Base-by-base conservation (phyloP, 345 rosid genomes). In the Jatropha curcas region DNA sequence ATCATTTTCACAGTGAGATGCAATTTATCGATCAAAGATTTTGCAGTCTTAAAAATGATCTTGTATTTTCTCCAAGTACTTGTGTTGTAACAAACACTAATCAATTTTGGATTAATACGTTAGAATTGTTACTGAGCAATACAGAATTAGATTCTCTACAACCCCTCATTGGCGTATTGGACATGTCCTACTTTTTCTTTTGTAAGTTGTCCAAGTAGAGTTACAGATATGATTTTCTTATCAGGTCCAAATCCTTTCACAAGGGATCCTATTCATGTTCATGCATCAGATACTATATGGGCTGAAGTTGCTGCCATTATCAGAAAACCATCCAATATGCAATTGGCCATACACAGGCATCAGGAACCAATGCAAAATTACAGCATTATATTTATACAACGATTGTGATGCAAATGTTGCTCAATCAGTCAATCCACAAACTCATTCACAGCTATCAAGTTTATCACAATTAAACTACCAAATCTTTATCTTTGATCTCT, bases 21-120 rank as follows among this genome's bases (percentile, higher is more conserved):
- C 7, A 52, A 67, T 31, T 27, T 65, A 46, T 46, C 28, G 12
- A 62, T 68, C 50, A 30, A 77, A 75, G 82, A 78, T 78, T 72
- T 78, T 82, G 75, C 59, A n/a, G 28, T 25, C 52, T 20, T 70
- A 34, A 60, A 7, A 46, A 34, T 25, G 43, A 70, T 52, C 57
- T 60, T 70, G 71, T 74, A 48, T 33, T 70, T 67, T 51, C 34
- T 2, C 33, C 0, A 5, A n/a, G 17, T 50, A 34, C n/a, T 27
- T 19, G 24, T 51, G 62, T 39, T 46, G 63, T 45, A 37, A 10
- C 7, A 35, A 33, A 55, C 5, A 3, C 59, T 55, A 67, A 70
- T 48, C 65, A 66, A 22, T 67, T 79, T 71, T 46, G 56, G 50
- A 37, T 41, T 39, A 34, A 22, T 46, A 16, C 4, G 22, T 65